A percentile compares a stretch with the other conserved stretches of the same genome.
phyloP scores from a whole-genome alignment of 805 yeast genomes.

The Ascoidea tarda region DNA sequence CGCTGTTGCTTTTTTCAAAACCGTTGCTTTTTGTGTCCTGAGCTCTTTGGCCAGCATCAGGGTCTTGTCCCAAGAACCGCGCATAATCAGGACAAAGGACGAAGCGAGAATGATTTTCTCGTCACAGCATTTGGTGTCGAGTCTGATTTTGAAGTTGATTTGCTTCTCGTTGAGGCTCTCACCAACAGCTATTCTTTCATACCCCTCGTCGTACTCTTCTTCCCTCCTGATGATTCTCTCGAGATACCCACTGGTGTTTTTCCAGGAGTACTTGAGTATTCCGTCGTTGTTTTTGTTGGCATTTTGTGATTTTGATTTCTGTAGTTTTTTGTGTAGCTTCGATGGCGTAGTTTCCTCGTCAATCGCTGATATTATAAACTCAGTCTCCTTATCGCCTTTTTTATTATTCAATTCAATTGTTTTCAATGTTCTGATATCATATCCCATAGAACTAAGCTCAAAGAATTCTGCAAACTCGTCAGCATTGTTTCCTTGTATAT shows the following conservation, averaged over 20 bases:
- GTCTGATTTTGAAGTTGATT: neutral
- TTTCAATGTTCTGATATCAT: constrained; percentile 28
- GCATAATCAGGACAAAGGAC: neutral
- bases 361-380: constrained; percentile 17
- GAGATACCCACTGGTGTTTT: neutral
- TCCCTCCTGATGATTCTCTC: neutral
- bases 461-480: constrained; percentile 15
- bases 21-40: neutral
- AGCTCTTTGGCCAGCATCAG: no score
- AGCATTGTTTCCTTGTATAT: no score
- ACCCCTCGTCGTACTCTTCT: neutral
- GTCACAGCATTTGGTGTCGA: neutral
- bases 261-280: neutral
- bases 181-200: constrained; percentile 1
- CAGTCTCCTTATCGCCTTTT: constrained; percentile 23
- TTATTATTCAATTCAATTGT: constrained; percentile 20
- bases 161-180: neutral
- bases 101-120: neutral
- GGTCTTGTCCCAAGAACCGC: neutral
- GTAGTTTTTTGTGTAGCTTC: neutral
- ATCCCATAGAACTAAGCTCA: constrained; percentile 15
- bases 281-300: neutral
- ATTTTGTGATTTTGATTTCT: neutral
- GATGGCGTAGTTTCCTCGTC: neutral
- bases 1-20: neutral